Percentiles rank a stretch among this genome's conserved stretches.
phyloP scores from a whole-genome alignment of 345 rosid species.

The Eucalyptus globulus region DNA sequence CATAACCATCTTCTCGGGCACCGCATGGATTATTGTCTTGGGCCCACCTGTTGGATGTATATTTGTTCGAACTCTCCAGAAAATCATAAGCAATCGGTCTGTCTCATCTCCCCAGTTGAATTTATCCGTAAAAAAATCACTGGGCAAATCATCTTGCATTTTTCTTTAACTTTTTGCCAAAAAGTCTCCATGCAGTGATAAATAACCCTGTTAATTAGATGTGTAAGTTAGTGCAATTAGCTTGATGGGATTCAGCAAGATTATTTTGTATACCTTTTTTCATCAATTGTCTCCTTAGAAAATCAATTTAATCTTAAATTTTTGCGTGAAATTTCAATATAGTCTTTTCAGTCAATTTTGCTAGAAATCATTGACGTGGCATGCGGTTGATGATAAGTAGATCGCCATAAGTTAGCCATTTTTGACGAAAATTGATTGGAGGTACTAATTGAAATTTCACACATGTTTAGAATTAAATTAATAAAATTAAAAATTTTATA shows the following conservation, averaged over 20 bases:
- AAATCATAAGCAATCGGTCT: not conserved
- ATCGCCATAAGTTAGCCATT: not conserved
- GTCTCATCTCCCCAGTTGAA: not conserved
- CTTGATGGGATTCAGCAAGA: not conserved
- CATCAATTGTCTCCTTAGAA: not conserved
- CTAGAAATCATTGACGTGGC: not conserved
- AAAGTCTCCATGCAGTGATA: not conserved
- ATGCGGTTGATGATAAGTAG: not conserved
- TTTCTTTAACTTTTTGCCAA: not conserved
- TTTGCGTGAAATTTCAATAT: not conserved
- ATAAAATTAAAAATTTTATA: no score
- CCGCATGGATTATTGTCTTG: not conserved
- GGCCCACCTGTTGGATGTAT: not conserved
- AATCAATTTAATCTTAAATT: not conserved
- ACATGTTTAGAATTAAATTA: no score
- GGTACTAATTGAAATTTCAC: not conserved
- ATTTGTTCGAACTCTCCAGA: not conserved
- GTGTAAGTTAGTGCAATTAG: not conserved
- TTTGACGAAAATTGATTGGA: not conserved
- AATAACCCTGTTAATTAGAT: not conserved
- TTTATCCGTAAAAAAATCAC: not conserved
- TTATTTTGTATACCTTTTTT: not conserved
- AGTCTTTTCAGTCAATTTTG: not conserved
- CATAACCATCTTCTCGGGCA: not conserved
- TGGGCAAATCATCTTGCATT: not conserved